Evolutionary conservation across 2,329 filamentous ascomycete species (phyloP).

Genomic region (Xylaria sp.): DNA sequence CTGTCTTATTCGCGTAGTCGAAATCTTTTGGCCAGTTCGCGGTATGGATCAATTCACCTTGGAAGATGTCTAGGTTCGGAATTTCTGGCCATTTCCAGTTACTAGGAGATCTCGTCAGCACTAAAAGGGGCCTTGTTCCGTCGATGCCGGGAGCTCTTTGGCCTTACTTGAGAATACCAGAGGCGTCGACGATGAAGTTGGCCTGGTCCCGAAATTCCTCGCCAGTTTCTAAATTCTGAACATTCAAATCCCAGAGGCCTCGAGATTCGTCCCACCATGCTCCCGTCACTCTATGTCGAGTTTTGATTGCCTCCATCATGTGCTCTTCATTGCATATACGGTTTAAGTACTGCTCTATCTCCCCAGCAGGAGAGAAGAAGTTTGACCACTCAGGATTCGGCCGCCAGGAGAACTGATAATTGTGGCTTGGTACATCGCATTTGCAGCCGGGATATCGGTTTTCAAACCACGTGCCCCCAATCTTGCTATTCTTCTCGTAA

Average conservation of each 20-base stretch:
- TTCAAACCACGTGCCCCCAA: constrained; percentile 69
- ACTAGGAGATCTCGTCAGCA: constrained; percentile 46
- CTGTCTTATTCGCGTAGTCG: constrained; percentile 60
- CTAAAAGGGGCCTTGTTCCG: neutral
- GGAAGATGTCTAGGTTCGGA: constrained; percentile 57
- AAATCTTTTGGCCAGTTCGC: constrained; percentile 63
- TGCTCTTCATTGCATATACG: constrained; percentile 59
- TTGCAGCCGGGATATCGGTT: constrained; percentile 67
- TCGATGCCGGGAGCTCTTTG: neutral
- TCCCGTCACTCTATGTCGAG: constrained; percentile 54
- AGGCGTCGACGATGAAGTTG: constrained; percentile 61
- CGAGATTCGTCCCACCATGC: constrained; percentile 58
- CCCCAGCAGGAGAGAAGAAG: constrained; percentile 64
- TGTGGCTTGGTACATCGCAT: constrained; percentile 68
- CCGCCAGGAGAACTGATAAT: constrained; percentile 71
- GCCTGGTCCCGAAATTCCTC: constrained; percentile 57
- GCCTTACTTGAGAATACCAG: constrained; percentile 64
- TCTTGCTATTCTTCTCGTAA: constrained; percentile 66
- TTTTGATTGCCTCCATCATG: constrained; percentile 57
- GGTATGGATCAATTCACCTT: constrained; percentile 63
- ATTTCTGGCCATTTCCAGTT: constrained; percentile 65
- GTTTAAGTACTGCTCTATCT: constrained; percentile 66
- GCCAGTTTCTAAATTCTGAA: constrained; percentile 53
- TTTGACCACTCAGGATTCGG: constrained; percentile 68
- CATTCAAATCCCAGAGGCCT: constrained; percentile 55